Base-by-base conservation (phyloP, 2,329 filamentous ascomycete species). In the Nemania sp. region DNA sequence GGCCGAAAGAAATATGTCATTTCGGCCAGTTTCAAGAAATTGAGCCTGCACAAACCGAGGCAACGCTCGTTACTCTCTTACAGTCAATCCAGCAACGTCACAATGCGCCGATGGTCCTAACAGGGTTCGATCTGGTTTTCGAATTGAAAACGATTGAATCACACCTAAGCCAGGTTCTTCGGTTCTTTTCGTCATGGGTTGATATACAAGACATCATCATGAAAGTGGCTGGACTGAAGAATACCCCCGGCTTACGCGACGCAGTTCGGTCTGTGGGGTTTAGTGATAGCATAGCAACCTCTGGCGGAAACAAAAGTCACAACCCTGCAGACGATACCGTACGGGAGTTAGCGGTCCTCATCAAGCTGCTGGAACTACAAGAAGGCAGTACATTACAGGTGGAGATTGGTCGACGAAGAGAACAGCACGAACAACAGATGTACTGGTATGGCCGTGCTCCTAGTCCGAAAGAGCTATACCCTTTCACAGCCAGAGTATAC, bases 251-350 rank as follows among this genome's bases (percentile, higher is more conserved):
- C 48, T n/a, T 52, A 39, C 48, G 44, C 33, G 34, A 40, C 14
- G 52, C 52, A 19, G 52, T 58, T 49, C 48, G 49, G 6, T 48
- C 52, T 34, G 11, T 58, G 3, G 56, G 56, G 19, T 59, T 53
- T 37, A 3, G 19, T 1, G 44, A 26, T n/a, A 17, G 52, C 17
- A 11, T 56, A 14, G 56, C 50, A 12, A 34, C 8, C 5, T 5
- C 6, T 8, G 40, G 44, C 45, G 50, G 46, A 20, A 53, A 19
- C 42, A 28, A 17, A 14, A 14, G 39, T 33, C 52, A 59, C 31
- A 56, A 59, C 20, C 37, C 56, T 42, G 49, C 47, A 8, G 53
- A 59, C 8, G 52, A 59, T 20, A 52, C 45, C 5, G 19, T 59
- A 6, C 44, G 52, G 14, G 37, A 49, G 31, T n/a, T 56, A 26